Evolutionary conservation across 768 basidiomycete genomes (phyloP).

Genomic region (Podaxis sp.): DNA sequence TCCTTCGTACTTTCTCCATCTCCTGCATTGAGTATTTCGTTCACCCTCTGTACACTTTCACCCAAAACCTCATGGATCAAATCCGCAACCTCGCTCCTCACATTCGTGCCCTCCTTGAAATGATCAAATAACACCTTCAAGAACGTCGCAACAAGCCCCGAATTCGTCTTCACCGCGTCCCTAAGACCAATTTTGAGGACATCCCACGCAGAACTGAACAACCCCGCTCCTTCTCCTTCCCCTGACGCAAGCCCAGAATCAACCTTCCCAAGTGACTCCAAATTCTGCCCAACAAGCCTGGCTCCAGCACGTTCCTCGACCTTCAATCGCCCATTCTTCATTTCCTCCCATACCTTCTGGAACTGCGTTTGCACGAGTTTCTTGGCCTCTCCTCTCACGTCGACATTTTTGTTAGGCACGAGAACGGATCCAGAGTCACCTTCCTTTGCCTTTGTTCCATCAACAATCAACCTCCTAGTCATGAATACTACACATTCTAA

Average conservation of each 20-base stretch:
- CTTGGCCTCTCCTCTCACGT: constrained; percentile 2
- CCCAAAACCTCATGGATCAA: constrained; percentile 34
- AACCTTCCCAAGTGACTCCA: constrained; percentile 32
- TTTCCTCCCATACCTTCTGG: constrained; percentile 45
- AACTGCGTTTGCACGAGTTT: constrained; percentile 45
- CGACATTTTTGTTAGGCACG: neutral
- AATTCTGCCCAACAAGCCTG: constrained; percentile 39
- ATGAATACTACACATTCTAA: constrained; percentile 67
- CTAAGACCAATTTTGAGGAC: constrained; percentile 33
- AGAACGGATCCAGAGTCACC: neutral
- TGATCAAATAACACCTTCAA: constrained; percentile 43
- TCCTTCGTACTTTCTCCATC: neutral
- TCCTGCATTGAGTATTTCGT: constrained; percentile 17
- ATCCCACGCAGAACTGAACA: constrained; percentile 53
- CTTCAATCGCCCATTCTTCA: constrained; percentile 42
- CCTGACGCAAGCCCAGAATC: constrained; percentile 20
- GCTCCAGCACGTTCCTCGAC: constrained; percentile 44
- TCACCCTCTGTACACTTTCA: constrained; percentile 30
- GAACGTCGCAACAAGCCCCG: constrained; percentile 40
- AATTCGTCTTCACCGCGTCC: constrained; percentile 18
- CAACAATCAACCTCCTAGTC: constrained; percentile 12
- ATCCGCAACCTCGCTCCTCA: constrained; percentile 24
- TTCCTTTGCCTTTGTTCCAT: neutral
- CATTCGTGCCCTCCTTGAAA: constrained; percentile 30
- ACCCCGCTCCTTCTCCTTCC: constrained; percentile 23